Evolutionary conservation across 352 stramenopile genomes (phyloP).

Genomic region (Globisporangium middletonii): DNA sequence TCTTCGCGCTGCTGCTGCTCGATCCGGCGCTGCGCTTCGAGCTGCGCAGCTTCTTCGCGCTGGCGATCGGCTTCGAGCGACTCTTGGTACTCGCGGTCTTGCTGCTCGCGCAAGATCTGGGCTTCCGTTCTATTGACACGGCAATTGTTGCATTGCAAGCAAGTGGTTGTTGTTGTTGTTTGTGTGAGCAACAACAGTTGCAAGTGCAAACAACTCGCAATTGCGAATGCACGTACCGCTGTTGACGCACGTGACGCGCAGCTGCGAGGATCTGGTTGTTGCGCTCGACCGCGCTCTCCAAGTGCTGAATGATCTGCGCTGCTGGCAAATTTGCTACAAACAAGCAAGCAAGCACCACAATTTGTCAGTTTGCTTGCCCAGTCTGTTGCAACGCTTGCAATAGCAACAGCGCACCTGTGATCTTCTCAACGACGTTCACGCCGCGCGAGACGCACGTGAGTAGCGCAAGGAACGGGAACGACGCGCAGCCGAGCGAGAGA

Average conservation of each 20-base stretch:
- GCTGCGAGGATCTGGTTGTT: constrained; percentile 75
- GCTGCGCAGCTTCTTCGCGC: constrained; percentile 46
- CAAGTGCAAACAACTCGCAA: not conserved
- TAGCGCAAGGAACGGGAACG: constrained; percentile 75
- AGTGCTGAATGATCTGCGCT: constrained; percentile 47
- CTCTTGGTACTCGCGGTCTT: constrained; percentile 92
- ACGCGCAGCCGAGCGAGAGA: constrained; percentile 76
- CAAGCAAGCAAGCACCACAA: not conserved
- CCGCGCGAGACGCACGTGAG: constrained; percentile 73
- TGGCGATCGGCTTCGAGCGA: constrained; percentile 88
- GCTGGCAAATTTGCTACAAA: constrained; percentile 49
- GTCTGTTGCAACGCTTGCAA: not conserved
- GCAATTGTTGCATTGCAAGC: not conserved
- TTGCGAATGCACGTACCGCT: constrained; percentile 22
- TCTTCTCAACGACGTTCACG: constrained; percentile 82
- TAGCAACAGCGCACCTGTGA: constrained; percentile 41
- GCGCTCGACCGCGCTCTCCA: constrained; percentile 52
- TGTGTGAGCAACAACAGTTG: not conserved
- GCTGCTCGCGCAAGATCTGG: constrained; percentile 85
- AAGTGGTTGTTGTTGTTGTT: not conserved
- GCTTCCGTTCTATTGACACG: constrained; percentile 53
- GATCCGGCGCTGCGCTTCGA: constrained; percentile 39
- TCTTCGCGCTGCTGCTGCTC: constrained; percentile 18
- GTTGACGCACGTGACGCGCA: constrained; percentile 61
- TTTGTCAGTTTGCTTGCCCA: not conserved